Conservation (phyloP, 2,329 filamentous ascomycete species). For the Hypoxylon sp. region DNA sequence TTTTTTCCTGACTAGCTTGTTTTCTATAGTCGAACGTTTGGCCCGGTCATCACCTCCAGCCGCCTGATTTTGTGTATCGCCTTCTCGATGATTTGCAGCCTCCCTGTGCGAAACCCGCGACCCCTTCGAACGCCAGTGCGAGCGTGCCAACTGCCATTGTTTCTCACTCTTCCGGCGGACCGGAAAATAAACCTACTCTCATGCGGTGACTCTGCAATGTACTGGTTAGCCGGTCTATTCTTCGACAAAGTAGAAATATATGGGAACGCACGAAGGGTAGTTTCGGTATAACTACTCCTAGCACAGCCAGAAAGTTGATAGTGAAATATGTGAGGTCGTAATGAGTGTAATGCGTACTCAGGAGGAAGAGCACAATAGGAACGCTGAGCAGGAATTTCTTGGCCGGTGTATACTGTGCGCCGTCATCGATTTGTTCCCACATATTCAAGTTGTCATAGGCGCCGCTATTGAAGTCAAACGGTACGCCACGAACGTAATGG, state of each 20-base stretch:
- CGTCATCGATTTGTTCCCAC: slow-evolving; percentile 99
- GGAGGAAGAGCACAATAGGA: slow-evolving; percentile 91
- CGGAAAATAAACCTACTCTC: slow-evolving; percentile 80
- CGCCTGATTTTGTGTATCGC: slow-evolving; percentile 32
- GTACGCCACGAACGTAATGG: slow-evolving; percentile 96
- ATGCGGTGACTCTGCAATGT: slow-evolving; percentile 77
- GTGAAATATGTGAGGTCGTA: slow-evolving; percentile 97
- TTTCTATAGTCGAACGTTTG: slow-evolving; percentile 40
- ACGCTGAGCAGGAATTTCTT: slow-evolving; percentile 98
- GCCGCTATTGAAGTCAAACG: slow-evolving; percentile 98
- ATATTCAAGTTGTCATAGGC: slow-evolving; percentile 99
- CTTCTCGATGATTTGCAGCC: slow-evolving; percentile 27
- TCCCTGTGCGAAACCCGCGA: slow-evolving; percentile 27
- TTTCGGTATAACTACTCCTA: slow-evolving; percentile 96
- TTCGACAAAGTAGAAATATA: neutral
- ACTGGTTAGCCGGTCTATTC: slow-evolving; percentile 48
- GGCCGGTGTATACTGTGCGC: slow-evolving; percentile 96
- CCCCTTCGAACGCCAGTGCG: slow-evolving; percentile 39
- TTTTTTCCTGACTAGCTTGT: slow-evolving; percentile 40
- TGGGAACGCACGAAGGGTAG: slow-evolving; percentile 83
- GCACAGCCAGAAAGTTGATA: slow-evolving; percentile 93
- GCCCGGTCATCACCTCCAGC: slow-evolving; percentile 18
- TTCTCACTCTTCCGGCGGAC: slow-evolving; percentile 70
- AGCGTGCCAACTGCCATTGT: slow-evolving; percentile 33
- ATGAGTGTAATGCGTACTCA: slow-evolving; percentile 99